Percentiles rank a stretch among this genome's conserved stretches.
Conservation (phyloP, 345 rosid species). For the Gossypium arboreum region DNA sequence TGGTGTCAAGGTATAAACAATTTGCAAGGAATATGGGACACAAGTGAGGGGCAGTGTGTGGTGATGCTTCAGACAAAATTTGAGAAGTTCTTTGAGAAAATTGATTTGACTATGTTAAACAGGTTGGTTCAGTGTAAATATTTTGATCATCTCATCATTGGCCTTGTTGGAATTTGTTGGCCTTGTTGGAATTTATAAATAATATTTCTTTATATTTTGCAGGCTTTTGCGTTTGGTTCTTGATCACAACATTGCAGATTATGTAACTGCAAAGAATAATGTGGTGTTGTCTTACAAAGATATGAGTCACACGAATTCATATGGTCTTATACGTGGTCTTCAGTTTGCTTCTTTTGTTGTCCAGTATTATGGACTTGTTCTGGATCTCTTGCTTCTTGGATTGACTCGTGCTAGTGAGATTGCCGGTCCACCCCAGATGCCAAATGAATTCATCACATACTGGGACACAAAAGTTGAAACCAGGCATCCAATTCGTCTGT, state of each 20-base stretch:
- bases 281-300: constrained; percentile 97
- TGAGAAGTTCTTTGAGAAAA: constrained; percentile 96
- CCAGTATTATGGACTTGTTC: constrained; percentile 90
- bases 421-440: constrained; percentile 99
- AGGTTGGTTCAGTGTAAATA: constrained; percentile 39
- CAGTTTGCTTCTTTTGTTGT: constrained; percentile 99
- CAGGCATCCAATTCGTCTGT: no score
- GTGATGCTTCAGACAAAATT: constrained; percentile 99
- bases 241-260: constrained; percentile 97
- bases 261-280: constrained; percentile 96
- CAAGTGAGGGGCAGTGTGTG: constrained; percentile 99
- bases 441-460: constrained; percentile 92
- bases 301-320: constrained; percentile 97
- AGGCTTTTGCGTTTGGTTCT: constrained; percentile 97
- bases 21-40: constrained; percentile 94
- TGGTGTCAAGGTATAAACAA: constrained; percentile 99
- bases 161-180: not conserved
- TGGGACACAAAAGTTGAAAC: constrained; percentile 29
- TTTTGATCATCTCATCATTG: constrained; percentile 6
- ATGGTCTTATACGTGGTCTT: constrained; percentile 96
- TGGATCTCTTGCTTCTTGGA: constrained; percentile 94
- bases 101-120: constrained; percentile 94
- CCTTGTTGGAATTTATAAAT: not conserved
- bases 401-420: constrained; percentile 97
- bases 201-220: constrained; percentile 26